A percentile compares a stretch with the other conserved stretches of the same genome.
Evolutionary conservation across 208 protist species (phyloP).

Genomic region (Lotmaria passim): DNA sequence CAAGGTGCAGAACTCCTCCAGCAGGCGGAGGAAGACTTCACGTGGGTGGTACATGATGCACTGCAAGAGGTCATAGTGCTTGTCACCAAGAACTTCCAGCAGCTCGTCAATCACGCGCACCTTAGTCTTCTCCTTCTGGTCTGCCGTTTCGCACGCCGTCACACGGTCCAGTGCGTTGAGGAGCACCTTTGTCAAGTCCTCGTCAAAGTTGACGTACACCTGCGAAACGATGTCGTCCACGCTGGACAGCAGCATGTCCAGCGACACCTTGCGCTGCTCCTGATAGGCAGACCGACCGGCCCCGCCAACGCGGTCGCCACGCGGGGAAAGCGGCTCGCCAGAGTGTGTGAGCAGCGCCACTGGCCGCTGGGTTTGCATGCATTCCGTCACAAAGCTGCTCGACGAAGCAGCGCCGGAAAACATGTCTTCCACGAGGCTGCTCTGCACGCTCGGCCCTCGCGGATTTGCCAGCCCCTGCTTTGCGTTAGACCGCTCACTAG

Average conservation of each 20-base stretch:
- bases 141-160: slow-evolving; percentile 71
- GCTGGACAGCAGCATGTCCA: slow-evolving; percentile 84
- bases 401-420: slow-evolving; percentile 28
- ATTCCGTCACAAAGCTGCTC: slow-evolving; percentile 67
- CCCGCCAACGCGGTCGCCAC: slow-evolving; percentile 72
- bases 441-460: slow-evolving; percentile 27
- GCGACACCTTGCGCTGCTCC: slow-evolving; percentile 69
- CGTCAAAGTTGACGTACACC: slow-evolving; percentile 89
- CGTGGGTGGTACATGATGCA: slow-evolving; percentile 84
- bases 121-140: slow-evolving; percentile 67
- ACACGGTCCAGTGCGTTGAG: slow-evolving; percentile 88
- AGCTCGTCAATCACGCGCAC: slow-evolving; percentile 78
- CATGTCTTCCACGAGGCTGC: slow-evolving; percentile 46
- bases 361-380: slow-evolving; percentile 71
- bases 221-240: slow-evolving; percentile 91
- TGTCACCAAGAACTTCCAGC: slow-evolving; percentile 73
- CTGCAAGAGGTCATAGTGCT: slow-evolving; percentile 86
- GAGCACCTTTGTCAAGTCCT: slow-evolving; percentile 88
- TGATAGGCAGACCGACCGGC: slow-evolving; percentile 65
- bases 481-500: slow-evolving; percentile 28
- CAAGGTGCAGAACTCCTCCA: slow-evolving; percentile 90
- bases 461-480: not conserved
- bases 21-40: slow-evolving; percentile 82
- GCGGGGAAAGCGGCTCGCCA: slow-evolving; percentile 80
- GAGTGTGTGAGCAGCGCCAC: slow-evolving; percentile 74